Conservation (phyloP, 1,284 basidiomycete genomes). For the Moniliophthora roreri region DNA sequence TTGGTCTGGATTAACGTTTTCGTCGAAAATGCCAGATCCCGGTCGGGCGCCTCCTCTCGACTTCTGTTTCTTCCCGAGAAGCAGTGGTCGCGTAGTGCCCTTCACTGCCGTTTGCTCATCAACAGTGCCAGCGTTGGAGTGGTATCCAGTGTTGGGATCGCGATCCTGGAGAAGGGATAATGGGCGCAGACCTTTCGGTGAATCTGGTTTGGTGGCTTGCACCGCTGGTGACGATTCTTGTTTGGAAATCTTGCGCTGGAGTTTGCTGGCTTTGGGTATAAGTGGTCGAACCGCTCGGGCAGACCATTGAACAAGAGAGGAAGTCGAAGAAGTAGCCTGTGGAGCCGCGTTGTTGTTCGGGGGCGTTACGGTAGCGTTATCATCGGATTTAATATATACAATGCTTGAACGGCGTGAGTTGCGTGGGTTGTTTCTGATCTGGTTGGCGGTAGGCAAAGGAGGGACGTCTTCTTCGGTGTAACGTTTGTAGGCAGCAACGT, state of each 20-base stretch:
- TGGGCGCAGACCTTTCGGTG: conserved; percentile 52
- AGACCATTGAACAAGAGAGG: conserved; percentile 46
- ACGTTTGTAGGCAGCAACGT: conserved; percentile 33
- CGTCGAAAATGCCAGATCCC: conserved; percentile 28
- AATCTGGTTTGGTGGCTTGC: conserved; percentile 29
- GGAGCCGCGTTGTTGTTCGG: conserved; percentile 23
- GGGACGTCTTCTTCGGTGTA: conserved; percentile 34
- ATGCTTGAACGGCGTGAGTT: conserved; percentile 49
- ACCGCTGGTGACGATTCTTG: conserved; percentile 23
- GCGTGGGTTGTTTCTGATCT: conserved; percentile 15
- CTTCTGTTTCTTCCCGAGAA: conserved; percentile 53
- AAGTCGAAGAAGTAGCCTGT: conserved; percentile 29
- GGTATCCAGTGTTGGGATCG: conserved; percentile 35
- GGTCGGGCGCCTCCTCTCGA: conserved; percentile 26
- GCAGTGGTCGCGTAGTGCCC: conserved; percentile 46
- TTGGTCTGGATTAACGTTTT: conserved; percentile 37
- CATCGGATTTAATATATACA: conserved; percentile 60
- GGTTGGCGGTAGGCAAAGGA: conserved; percentile 28
- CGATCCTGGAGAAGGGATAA: conserved; percentile 65
- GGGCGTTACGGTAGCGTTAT: conserved; percentile 32
- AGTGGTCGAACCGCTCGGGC: conserved; percentile 51
- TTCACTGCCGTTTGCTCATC: conserved; percentile 16
- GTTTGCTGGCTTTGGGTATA: conserved; percentile 48
- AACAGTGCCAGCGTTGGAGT: conserved; percentile 14
- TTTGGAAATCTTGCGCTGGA: conserved; percentile 40